These are phyloP conservation scores for Penicillium crustosum DNA, from an alignment of 2,329 filamentous ascomycete species.

Conservation along the genomic window DNA sequence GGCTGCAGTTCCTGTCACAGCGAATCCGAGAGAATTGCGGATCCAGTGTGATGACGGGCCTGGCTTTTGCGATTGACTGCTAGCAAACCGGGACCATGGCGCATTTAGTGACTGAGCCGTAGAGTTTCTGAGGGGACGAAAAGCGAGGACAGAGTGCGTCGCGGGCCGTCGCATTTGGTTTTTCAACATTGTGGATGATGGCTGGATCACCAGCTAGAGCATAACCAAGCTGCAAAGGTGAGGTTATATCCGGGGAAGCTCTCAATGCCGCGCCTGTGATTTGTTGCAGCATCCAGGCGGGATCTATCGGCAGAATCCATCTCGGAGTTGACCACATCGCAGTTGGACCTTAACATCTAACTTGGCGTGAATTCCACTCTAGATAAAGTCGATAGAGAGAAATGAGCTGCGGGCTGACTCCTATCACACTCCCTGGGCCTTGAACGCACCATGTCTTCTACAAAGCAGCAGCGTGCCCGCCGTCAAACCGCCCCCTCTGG, in stretches of 20 bases:
- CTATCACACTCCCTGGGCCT: not conserved
- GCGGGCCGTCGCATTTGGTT: slow-evolving; percentile 27
- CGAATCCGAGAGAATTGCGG: slow-evolving; percentile 32
- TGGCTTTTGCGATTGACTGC: slow-evolving; percentile 21
- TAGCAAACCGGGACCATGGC: slow-evolving; percentile 34
- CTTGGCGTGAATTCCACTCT: not conserved
- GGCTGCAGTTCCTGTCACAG: slow-evolving; percentile 32
- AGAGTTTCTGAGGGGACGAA: slow-evolving; percentile 21
- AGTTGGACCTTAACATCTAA: slow-evolving; percentile 6
- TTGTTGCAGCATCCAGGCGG: slow-evolving; percentile 34
- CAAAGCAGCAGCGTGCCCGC: slow-evolving; percentile 36
- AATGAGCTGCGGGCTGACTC: slow-evolving; percentile 8
- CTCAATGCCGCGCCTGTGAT: slow-evolving; percentile 5
- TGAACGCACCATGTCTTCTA: slow-evolving; percentile 26
- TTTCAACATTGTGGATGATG: slow-evolving; percentile 28
- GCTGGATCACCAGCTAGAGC: slow-evolving; percentile 5
- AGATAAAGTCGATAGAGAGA: slow-evolving; percentile 1
- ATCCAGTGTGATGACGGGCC: slow-evolving; percentile 30
- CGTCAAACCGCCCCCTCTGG: slow-evolving; percentile 41
- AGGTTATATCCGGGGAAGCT: slow-evolving; percentile 19
- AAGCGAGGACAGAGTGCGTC: slow-evolving; percentile 22
- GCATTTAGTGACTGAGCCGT: slow-evolving; percentile 20
- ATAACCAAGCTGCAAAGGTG: not conserved
- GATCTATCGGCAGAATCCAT: slow-evolving; percentile 37
- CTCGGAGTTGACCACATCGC: slow-evolving; percentile 27